A percentile compares a stretch with the other conserved stretches of the same genome.
Conservation (phyloP, 768 basidiomycete genomes). For the Boletus bicolor region DNA sequence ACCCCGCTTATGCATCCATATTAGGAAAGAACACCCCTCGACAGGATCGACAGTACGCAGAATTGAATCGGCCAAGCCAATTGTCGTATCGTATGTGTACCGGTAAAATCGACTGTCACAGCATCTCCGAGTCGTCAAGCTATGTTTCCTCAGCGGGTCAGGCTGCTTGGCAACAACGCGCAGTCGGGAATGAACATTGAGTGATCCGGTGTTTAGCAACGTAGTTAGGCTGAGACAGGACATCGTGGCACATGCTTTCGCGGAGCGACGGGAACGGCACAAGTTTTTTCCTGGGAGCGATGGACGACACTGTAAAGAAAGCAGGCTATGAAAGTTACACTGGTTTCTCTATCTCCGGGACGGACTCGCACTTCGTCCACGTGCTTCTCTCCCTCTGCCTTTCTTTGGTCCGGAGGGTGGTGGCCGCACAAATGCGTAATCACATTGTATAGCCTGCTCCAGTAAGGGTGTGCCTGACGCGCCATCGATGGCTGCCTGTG, state of each 20-base stretch:
- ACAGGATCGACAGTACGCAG: neutral
- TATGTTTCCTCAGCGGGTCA: neutral
- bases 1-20: neutral
- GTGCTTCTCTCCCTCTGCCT: slow-evolving; percentile 59
- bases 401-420: slow-evolving; percentile 79
- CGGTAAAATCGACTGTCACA: neutral
- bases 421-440: slow-evolving; percentile 90
- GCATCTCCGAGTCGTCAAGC: neutral
- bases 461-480: slow-evolving; percentile 80
- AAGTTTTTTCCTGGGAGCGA: neutral
- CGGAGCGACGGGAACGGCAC: neutral
- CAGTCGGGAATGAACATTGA: slow-evolving; percentile 12
- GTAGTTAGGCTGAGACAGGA: slow-evolving; percentile 5
- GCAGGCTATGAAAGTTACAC: slow-evolving; percentile 1
- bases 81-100: neutral
- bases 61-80: neutral
- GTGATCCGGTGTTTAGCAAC: neutral
- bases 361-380: slow-evolving; percentile 79
- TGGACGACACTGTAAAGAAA: neutral
- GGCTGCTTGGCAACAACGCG: slow-evolving; percentile 8
- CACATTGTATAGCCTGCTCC: slow-evolving; percentile 85
- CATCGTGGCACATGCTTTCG: neutral
- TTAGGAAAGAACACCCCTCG: slow-evolving; percentile 15
- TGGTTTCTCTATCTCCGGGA: slow-evolving; percentile 44
- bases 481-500: slow-evolving; percentile 89